A percentile compares a stretch with the other conserved stretches of the same genome.
phyloP scores from a whole-genome alignment of 768 basidiomycete species.

The Tricholoma matsutake region DNA sequence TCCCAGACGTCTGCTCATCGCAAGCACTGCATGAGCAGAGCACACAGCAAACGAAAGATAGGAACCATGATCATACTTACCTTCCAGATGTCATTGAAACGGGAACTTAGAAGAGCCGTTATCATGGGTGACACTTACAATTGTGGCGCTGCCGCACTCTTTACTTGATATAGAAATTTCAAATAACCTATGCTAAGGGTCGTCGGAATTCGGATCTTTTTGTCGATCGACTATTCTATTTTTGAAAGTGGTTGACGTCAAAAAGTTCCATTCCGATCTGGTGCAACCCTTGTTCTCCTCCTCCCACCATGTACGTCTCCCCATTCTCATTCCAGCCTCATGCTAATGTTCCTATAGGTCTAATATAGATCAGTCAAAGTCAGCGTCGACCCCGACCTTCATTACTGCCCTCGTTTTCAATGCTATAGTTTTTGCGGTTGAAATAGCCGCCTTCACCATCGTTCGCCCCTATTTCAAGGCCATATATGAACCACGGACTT shows the following conservation, averaged over 20 bases:
- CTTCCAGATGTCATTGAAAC: too few species aligned
- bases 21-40: too few species aligned
- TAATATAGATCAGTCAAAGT: slow-evolving; percentile 36
- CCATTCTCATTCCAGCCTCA: neutral
- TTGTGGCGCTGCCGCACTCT: too few species aligned
- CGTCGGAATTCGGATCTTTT: neutral
- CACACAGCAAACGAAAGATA: too few species aligned
- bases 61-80: too few species aligned
- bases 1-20: too few species aligned
- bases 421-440: slow-evolving; percentile 61
- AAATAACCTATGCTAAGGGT: too few species aligned
- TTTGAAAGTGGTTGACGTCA: slow-evolving; percentile 16
- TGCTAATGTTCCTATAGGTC: slow-evolving; percentile 30
- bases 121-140: too few species aligned
- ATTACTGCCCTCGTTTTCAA: slow-evolving; percentile 86
- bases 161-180: too few species aligned
- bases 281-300: slow-evolving; percentile 1
- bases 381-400: slow-evolving; percentile 77
- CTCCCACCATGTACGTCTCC: slow-evolving; percentile 22
- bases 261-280: slow-evolving; percentile 2
- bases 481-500: slow-evolving; percentile 88
- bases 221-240: neutral
- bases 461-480: slow-evolving; percentile 81
- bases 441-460: slow-evolving; percentile 78
- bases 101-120: too few species aligned